Percentiles rank a stretch among this genome's conserved stretches.
These are phyloP conservation scores for Cylindrotheca fusiformis DNA, from an alignment of 108 stramenopile genomes.

Conservation along the genomic window DNA sequence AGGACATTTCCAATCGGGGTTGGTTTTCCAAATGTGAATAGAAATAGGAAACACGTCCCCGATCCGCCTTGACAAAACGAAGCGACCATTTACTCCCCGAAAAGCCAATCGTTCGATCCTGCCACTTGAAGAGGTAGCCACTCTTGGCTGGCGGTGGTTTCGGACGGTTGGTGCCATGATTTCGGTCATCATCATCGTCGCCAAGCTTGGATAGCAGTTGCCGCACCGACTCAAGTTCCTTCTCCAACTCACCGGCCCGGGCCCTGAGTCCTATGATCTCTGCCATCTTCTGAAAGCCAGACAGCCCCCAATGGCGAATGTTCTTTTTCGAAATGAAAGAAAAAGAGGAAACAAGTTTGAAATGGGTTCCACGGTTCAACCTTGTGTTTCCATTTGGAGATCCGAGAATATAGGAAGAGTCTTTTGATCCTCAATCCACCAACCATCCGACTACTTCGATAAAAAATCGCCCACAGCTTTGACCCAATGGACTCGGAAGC, in stretches of 20 bases:
- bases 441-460: too few species aligned
- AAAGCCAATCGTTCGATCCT: constrained; percentile 80
- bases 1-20: constrained; percentile 59
- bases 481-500: too few species aligned
- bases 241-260: not conserved
- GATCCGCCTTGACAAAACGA: constrained; percentile 61
- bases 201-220: not conserved
- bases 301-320: too few species aligned
- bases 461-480: too few species aligned
- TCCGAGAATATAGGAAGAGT: too few species aligned
- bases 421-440: too few species aligned
- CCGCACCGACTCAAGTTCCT: not conserved
- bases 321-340: too few species aligned
- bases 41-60: constrained; percentile 62
- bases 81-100: constrained; percentile 79
- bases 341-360: too few species aligned
- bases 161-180: not conserved
- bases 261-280: not conserved
- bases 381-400: too few species aligned
- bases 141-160: constrained; percentile 32
- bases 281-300: not conserved
- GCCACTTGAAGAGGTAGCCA: constrained; percentile 79
- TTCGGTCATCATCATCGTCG: not conserved
- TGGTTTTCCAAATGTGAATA: constrained; percentile 45
- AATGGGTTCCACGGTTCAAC: too few species aligned